Base-by-base conservation (phyloP, 2,329 filamentous ascomycete genomes). In the Penicillium sp. region DNA sequence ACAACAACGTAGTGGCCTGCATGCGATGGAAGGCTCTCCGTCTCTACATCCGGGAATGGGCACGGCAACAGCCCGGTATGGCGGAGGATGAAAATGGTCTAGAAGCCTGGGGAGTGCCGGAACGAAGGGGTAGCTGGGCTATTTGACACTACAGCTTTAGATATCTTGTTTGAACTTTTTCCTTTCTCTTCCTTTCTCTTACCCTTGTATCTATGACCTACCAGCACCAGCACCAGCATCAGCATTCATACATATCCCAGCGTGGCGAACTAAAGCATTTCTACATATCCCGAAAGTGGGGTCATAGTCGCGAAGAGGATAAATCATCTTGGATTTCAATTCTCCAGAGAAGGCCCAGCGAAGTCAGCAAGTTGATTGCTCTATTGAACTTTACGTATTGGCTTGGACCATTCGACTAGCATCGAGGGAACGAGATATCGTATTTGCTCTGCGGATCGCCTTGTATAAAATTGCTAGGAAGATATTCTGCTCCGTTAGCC, bases 31-130 rank as follows among this genome's bases (percentile, higher is more conserved):
- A 84, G 68, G 93, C 93, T 1, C 79, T 98, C 44, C 88, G 88
- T 68, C 71, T 87, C 42, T 98, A 98, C 72, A 90, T 98, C 39
- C 82, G 83, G 37, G 92, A 96, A 73, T 98, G 93, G 93, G 93
- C 90, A 24, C 82, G 89, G 55, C 92, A 96, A 74, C 90, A 96
- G 71, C 91, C 92, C 5, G 83, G 85, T 60, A 85, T 95, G 73
- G 81, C 68, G 4, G 75, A 86, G 64, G 79, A 80, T 55, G 80
- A 85, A 61, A 64, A 67, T 24, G 81, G 81, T 53, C 79, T 84
- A 3, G 75, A 84, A 61, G 83, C 84, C 4, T 91, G 89, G 89
- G 89, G 89, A 13, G 84, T 90, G 48, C 78, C 69, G 16, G 74
- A 75, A 58, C 67, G 74, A 51, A 70, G 65, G 56, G 89, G 89